These are phyloP conservation scores for Pseudognaphalium luteoalbum DNA, from an alignment of 129 eudicot genomes.

Conservation along the genomic window DNA sequence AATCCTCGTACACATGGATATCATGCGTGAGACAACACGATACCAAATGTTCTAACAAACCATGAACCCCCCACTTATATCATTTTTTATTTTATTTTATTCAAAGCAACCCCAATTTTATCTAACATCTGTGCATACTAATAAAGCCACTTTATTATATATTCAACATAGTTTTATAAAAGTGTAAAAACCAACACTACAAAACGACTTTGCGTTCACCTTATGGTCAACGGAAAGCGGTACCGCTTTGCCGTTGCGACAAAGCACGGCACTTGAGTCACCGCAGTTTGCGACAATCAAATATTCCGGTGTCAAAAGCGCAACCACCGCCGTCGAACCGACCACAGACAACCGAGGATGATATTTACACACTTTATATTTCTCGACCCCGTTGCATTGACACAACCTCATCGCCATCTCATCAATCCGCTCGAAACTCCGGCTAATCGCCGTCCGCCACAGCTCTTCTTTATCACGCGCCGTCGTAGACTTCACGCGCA, in stretches of 20 bases:
- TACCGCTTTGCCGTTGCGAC: constrained; percentile 40
- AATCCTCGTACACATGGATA: not conserved
- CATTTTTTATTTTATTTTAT: too few relatives aligned
- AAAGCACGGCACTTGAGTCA: constrained; percentile 61
- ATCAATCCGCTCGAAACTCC: constrained; percentile 49
- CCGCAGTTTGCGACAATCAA: constrained; percentile 61
- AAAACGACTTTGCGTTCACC: constrained; percentile 34
- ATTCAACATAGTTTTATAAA: not conserved
- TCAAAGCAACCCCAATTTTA: too few relatives aligned
- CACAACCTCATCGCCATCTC: constrained; percentile 42
- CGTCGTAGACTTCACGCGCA: constrained; percentile 38
- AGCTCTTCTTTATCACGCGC: constrained; percentile 5
- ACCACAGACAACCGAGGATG: constrained; percentile 25
- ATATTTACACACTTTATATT: constrained; percentile 26
- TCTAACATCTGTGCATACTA: not conserved
- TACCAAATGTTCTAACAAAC: not conserved
- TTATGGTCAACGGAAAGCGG: constrained; percentile 62
- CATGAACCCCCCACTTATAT: not conserved
- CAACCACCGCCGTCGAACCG: constrained; percentile 57
- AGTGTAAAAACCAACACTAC: not conserved
- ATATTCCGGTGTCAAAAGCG: constrained; percentile 31
- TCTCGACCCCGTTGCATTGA: constrained; percentile 28
- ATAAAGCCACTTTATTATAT: not conserved
- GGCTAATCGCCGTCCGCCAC: constrained; percentile 41
- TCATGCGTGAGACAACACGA: not conserved